Conservation (phyloP, 345 rosid genomes). For the Camelina sativa region DNA sequence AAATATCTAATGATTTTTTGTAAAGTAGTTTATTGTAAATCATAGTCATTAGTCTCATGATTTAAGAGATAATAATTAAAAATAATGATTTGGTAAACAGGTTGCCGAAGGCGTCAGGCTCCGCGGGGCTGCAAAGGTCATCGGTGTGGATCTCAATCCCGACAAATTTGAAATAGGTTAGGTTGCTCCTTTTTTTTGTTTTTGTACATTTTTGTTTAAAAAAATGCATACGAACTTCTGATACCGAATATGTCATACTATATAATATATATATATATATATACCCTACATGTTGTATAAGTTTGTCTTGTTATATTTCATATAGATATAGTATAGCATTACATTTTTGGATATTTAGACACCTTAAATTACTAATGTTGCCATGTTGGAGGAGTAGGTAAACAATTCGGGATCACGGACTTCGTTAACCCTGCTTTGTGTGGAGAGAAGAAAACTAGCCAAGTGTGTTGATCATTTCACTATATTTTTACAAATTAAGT, state of each 20-base stretch:
- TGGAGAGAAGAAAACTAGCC: slow-evolving; percentile 48
- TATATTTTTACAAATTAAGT: not conserved
- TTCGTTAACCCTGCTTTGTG: slow-evolving; percentile 61
- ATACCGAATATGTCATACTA: no score
- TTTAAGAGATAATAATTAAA: not conserved
- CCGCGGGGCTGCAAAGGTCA: slow-evolving; percentile 61
- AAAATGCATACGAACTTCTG: no score
- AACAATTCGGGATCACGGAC: slow-evolving; percentile 64
- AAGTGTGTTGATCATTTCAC: slow-evolving; percentile 42
- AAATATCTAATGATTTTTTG: not conserved
- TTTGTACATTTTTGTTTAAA: no score
- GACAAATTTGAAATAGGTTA: slow-evolving; percentile 64
- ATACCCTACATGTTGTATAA: no score
- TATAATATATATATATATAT: no score
- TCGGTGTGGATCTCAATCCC: slow-evolving; percentile 74
- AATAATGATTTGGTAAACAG: slow-evolving; percentile 38
- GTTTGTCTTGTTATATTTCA: no score
- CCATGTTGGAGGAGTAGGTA: slow-evolving; percentile 46
- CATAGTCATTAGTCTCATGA: not conserved
- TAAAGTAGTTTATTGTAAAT: slow-evolving; percentile 2
- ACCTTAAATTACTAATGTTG: not conserved
- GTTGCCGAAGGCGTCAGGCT: slow-evolving; percentile 72
- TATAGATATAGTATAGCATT: no score
- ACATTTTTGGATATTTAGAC: not conserved
- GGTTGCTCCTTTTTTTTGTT: not conserved